phyloP scores from a whole-genome alignment of 1,139 yeast genomes.

The Hansenula sp. region DNA sequence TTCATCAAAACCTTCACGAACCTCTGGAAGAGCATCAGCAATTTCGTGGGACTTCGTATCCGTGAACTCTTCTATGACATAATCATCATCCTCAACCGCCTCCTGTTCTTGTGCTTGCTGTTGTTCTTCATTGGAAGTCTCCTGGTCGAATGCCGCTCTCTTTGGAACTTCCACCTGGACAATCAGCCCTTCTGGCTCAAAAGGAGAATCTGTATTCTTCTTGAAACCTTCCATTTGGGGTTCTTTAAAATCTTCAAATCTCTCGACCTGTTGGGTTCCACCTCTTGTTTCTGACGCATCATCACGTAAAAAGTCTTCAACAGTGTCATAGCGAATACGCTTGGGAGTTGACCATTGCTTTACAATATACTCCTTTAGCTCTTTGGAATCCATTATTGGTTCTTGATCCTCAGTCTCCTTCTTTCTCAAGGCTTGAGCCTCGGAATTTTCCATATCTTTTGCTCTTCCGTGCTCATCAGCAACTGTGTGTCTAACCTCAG shows the following conservation, averaged over 20 bases:
- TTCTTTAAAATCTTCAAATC: not conserved
- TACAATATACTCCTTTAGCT: not conserved
- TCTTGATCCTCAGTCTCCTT: not conserved
- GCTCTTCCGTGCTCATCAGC: not conserved
- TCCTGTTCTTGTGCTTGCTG: not conserved
- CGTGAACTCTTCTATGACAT: not conserved
- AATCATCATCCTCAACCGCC: not conserved
- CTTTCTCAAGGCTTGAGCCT: not conserved
- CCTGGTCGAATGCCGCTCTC: no score
- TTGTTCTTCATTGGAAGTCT: not conserved
- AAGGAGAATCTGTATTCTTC: not conserved
- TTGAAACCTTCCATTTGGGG: not conserved
- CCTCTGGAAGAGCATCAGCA: no score
- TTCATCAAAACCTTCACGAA: no score
- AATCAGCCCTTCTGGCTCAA: conserved; percentile 8
- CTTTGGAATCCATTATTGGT: not conserved
- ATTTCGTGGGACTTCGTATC: not conserved
- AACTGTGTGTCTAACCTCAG: not conserved
- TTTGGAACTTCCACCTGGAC: not conserved
- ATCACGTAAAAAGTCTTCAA: not conserved
- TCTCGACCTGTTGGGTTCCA: conserved; percentile 1
- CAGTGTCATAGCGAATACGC: not conserved
- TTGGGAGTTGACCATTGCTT: conserved; percentile 3
- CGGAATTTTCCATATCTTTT: conserved; percentile 3
- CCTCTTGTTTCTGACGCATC: conserved; percentile 7